A percentile compares a stretch with the other conserved stretches of the same genome.
phyloP scores from a whole-genome alignment of 805 yeast genomes.

The Ogataea dorogensis region DNA sequence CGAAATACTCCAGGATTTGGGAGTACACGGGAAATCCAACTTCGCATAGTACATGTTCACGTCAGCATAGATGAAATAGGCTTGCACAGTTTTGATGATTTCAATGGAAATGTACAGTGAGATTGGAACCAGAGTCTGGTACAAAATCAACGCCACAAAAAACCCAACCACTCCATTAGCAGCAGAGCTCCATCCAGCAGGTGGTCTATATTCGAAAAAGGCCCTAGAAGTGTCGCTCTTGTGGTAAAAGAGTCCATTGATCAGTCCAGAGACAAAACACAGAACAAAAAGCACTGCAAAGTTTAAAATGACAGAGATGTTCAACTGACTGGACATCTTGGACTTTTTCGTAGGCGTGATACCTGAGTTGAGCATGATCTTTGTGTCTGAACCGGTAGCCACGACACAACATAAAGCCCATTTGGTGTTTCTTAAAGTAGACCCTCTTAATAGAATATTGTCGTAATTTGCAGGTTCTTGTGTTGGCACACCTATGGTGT shows the following conservation, averaged over 20 bases:
- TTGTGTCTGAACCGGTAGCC: conserved; percentile 76
- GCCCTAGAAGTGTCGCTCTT: conserved; percentile 42
- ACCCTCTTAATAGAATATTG: conserved; percentile 69
- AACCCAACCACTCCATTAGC: conserved; percentile 66
- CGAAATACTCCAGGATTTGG: conserved; percentile 80
- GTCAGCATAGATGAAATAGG: conserved; percentile 72
- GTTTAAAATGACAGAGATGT: conserved; percentile 62
- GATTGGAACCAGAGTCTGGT: conserved; percentile 77
- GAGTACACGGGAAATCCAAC: conserved; percentile 73
- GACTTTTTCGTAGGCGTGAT: conserved; percentile 73
- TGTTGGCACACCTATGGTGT: conserved; percentile 29
- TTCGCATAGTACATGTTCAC: conserved; percentile 64
- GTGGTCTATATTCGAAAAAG: conserved; percentile 61
- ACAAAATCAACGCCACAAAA: conserved; percentile 69
- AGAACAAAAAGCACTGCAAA: conserved; percentile 58
- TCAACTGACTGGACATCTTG: conserved; percentile 62
- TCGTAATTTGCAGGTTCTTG: conserved; percentile 61
- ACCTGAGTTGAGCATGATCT: conserved; percentile 77
- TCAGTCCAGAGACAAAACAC: conserved; percentile 66
- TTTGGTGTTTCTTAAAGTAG: conserved; percentile 67
- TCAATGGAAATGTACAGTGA: conserved; percentile 78
- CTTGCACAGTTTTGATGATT: conserved; percentile 74
- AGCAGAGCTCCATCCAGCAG: conserved; percentile 54
- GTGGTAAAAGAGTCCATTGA: conserved; percentile 65
- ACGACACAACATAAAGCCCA: conserved; percentile 74